Base-by-base conservation (phyloP, 1,284 basidiomycete species). In the Trichosporon sp. region DNA sequence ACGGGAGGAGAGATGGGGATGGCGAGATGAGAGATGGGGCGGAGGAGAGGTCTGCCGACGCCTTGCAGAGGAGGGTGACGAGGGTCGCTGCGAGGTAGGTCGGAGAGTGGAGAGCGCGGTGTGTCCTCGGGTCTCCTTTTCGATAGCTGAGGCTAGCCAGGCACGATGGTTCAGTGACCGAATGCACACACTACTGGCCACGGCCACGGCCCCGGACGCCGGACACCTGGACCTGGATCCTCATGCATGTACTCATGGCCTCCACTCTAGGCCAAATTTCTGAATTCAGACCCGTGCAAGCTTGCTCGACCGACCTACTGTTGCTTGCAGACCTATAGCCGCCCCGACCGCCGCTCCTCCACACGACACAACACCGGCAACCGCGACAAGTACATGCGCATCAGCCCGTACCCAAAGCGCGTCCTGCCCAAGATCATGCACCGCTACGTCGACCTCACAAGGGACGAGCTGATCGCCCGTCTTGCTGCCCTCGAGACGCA, bases 401-500 rank as follows among this genome's bases (percentile, higher is more conserved):
- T 54, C 25, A 54, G 49, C 49, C 49, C 49, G 25, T 54, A 58
- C 34, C 57, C 57, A 25, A 33, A 21, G n/a, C 34, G 49, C 13
- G 27, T 29, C 27, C 49, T 54, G 25, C 25, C 25, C 4, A 27
- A 54, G 14, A 54, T 58, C 49, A 69, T 70, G 69, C 58, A 68
- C 19, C 46, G 52, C 31, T 76, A 76, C 67, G 68, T 73, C 37
- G 33, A 70, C 8, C 54, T 76, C 13, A 63, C 67, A 11, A 66
- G 85, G 63, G 85, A 89, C 71, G 85, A 89, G 58, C 86, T 91
- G 67, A 85, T 91, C 63, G 81, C 83, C 23, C 84, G 85, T 60
- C 80, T 91, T 21, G 49, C 49, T 10, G 49, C 49, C 14, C 49
- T 54, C 49, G 49, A 54, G 49, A 8, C 49, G 25, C 10, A 8